Evolutionary conservation across 2,329 filamentous ascomycete species (phyloP), one percentile per base, ranked within the genome.

Genomic region (Phyllosticta citribraziliensis): DNA sequence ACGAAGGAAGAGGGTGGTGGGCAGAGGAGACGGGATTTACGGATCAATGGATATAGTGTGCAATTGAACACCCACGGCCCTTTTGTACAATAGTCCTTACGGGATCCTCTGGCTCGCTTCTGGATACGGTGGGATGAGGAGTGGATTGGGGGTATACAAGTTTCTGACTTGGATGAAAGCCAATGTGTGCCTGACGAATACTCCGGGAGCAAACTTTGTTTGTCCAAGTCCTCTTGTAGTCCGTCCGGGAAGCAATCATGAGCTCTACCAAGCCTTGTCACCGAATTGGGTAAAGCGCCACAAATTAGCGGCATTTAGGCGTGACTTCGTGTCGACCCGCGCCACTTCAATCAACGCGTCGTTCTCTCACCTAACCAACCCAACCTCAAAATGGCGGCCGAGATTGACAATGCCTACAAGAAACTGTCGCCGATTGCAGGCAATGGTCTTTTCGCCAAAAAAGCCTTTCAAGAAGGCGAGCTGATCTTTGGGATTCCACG

Each of bases 391-490:
- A 62, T 62, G 56, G 57, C 60, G 14, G 17, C 33, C 2, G 27
- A 60, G n/a, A 60, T 40, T 5, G 2, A 27, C 40, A 52, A 64
- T 17, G 64, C 64, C 2, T 40, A 58, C 58, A 60, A 67, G 30
- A 62, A 63, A 2, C 51, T 58, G 2, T 70, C 69, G 10, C 55
- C 64, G 25, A 55, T 64, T 9, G 61, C 66, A 24, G 84, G 84
- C 12, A 79, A 76, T 35, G 84, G 83, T 4, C 72, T 86, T 1
- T 85, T 85, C 67, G 79, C 83, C 2, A 76, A 72, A 5, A 69
- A 73, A 24, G 68, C 76, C n/a, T 76, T 84, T 61, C 66, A 70
- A 5, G 67, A 76, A 0, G 82, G 82, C 12, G 75, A 80, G 35
- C 68, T 78, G 51, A 72, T 87, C 33, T 66, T 83, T 40, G 67